Conservation (phyloP, 1,284 basidiomycete species). For the Irpex rosettiformis region DNA sequence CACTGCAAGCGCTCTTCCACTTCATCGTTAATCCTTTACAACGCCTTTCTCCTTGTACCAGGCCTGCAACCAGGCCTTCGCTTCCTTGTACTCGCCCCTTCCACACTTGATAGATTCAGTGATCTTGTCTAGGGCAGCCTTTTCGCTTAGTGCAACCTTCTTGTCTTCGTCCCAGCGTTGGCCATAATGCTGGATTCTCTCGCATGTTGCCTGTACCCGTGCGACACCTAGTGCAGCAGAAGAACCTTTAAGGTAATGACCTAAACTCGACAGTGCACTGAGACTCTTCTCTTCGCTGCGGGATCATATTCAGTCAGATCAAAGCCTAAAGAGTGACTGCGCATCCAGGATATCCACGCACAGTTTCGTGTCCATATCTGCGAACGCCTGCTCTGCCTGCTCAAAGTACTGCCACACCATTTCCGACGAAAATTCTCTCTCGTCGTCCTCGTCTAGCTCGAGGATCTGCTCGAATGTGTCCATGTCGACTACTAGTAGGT, state of each 20-base stretch:
- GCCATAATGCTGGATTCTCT: conserved; percentile 88
- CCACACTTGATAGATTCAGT: conserved; percentile 45
- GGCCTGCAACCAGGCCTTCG: conserved; percentile 50
- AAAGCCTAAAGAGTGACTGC: not conserved
- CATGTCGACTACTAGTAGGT: conserved; percentile 56
- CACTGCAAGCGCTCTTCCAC: not conserved
- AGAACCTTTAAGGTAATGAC: conserved; percentile 94
- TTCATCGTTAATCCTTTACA: conserved; percentile 1
- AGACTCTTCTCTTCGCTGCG: conserved; percentile 58
- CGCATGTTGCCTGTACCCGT: conserved; percentile 80
- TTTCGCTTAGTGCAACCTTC: conserved; percentile 42
- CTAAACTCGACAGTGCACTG: conserved; percentile 65
- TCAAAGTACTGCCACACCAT: conserved; percentile 83
- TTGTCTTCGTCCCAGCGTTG: conserved; percentile 49
- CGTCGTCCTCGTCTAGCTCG: conserved; percentile 85
- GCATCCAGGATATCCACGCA: conserved; percentile 40
- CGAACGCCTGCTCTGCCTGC: conserved; percentile 75
- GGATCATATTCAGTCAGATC: not conserved
- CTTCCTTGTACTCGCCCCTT: conserved; percentile 54
- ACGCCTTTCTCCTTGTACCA: conserved; percentile 36
- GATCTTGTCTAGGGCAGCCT: conserved; percentile 68
- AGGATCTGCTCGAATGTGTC: conserved; percentile 83
- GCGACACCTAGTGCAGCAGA: conserved; percentile 86
- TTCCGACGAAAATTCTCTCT: conserved; percentile 71
- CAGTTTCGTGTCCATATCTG: conserved; percentile 77